These are phyloP conservation scores for Chlamydomonas sp. DNA, from an alignment of 139 green algal genomes.

Conservation along the genomic window DNA sequence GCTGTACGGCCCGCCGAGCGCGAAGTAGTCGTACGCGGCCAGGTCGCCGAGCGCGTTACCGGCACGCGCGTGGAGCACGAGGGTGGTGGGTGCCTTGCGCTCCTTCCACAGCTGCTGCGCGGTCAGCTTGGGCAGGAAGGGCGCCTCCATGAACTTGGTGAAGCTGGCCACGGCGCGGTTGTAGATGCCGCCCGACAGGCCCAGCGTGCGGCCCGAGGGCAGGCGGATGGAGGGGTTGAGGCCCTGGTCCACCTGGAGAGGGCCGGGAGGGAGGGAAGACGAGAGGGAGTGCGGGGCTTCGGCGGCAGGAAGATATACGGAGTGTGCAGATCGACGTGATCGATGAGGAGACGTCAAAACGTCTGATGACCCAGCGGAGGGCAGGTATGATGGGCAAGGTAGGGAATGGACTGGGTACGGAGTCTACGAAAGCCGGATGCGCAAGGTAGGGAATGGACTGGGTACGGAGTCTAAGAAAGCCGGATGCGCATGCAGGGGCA, in stretches of 20 bases:
- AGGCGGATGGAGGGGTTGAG: conserved; percentile 57
- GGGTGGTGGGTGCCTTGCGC: conserved; percentile 68
- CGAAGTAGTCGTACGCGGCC: conserved; percentile 93
- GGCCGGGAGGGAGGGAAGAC: background rate
- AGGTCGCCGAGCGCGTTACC: conserved; percentile 89
- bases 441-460: no score
- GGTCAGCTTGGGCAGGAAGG: conserved; percentile 64
- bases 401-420: no score
- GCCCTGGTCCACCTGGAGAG: conserved; percentile 66
- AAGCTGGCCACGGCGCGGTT: conserved; percentile 53
- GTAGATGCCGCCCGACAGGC: conserved; percentile 61
- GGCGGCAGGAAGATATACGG: background rate
- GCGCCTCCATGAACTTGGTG: conserved; percentile 65
- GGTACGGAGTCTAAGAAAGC: no score
- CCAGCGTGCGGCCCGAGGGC: conserved; percentile 48
- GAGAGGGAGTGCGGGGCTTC: background rate
- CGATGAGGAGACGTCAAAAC: background rate
- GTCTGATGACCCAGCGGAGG: no score
- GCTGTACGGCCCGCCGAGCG: conserved; percentile 93
- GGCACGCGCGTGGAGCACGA: conserved; percentile 80
- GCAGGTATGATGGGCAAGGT: no score
- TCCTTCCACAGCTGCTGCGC: conserved; percentile 63
- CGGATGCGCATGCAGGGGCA: no score
- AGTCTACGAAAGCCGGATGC: no score
- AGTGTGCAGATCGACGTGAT: background rate